Base-by-base conservation (phyloP, 2,329 filamentous ascomycete species). In the Penicillium olsonii region DNA sequence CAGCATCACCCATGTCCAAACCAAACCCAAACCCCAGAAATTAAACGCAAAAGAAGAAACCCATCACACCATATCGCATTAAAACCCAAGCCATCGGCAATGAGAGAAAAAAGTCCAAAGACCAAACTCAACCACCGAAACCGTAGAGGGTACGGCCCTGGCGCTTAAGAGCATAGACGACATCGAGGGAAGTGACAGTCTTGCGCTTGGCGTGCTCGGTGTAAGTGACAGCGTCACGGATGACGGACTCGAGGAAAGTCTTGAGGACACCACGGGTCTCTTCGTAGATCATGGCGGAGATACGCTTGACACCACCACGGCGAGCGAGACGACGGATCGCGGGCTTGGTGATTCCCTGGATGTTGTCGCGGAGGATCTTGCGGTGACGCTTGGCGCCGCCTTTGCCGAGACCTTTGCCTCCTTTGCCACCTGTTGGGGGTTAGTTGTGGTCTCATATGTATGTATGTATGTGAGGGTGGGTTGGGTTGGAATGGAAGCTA, bases 261-360 rank as follows among this genome's bases (percentile, higher is more conserved):
- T 90, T 90, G 66, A 90, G 82, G 62, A 90, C 87, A 81, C 85
- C 86, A 67, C 87, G 87, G 64, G 87, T 90, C 79, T 90, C 85
- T 71, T 88, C 87, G 78, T 90, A 90, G 78, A 90, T 90, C 87
- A 89, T 95, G 74, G 92, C 92, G 68, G 92, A 96, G 71, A 96
- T 96, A 96, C 92, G 92, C 90, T 96, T 96, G 84, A 96, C 92
- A 92, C 92, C 92, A 75, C 92, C 92, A 95, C 92, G 92, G 80
- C 92, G 92, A 60, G 92, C 92, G 73, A 97, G 92, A 95, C 92
- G 92, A 68, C 92, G 88, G 79, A 97, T 97, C 66, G 92, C 92
- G 67, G 92, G 92, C 88, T 97, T 97, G 73, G 92, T 97, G 75
- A 97, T 96, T 80, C 92, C 92, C 82, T 96, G 92, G 74, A 96